These are phyloP conservation scores for Coemansia sp. DNA, from an alignment of 192 early-diverging fungal genomes.

Conservation along the genomic window DNA sequence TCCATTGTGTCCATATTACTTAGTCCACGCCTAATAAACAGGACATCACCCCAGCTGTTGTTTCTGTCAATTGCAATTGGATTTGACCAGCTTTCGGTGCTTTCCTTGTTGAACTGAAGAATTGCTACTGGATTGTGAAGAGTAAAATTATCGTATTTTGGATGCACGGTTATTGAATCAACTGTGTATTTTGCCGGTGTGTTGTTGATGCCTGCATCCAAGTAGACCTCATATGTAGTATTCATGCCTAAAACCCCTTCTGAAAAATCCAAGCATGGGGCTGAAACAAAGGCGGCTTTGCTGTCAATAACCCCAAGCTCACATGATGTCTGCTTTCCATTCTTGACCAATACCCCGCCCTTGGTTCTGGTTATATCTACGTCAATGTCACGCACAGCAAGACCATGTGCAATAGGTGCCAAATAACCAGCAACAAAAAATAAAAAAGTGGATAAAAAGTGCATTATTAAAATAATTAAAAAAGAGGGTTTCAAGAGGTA, in stretches of 20 bases:
- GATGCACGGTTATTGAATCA: too few relatives aligned
- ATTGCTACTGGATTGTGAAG: too few relatives aligned
- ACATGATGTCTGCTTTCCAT: conserved; percentile 12
- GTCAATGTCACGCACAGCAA: background rate
- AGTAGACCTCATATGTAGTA: conserved; percentile 7
- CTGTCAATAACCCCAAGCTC: conserved; percentile 13
- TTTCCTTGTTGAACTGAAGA: background rate
- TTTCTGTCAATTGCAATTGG: background rate
- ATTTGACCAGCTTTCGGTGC: background rate
- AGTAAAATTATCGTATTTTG: too few relatives aligned
- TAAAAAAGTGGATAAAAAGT: too few relatives aligned
- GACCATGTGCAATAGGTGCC: background rate
- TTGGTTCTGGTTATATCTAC: background rate
- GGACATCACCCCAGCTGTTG: background rate
- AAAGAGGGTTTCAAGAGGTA: too few relatives aligned
- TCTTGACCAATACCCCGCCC: background rate
- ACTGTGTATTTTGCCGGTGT: background rate
- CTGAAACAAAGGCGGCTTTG: background rate
- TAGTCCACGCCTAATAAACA: background rate
- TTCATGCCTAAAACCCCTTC: background rate
- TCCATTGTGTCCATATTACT: background rate
- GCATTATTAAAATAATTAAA: too few relatives aligned
- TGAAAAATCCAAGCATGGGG: conserved; percentile 6
- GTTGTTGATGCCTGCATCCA: conserved; percentile 9
- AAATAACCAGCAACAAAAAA: too few relatives aligned